These are phyloP conservation scores for Cordyceps tenuipes DNA, from an alignment of 2,329 filamentous ascomycete genomes.

Conservation along the genomic window DNA sequence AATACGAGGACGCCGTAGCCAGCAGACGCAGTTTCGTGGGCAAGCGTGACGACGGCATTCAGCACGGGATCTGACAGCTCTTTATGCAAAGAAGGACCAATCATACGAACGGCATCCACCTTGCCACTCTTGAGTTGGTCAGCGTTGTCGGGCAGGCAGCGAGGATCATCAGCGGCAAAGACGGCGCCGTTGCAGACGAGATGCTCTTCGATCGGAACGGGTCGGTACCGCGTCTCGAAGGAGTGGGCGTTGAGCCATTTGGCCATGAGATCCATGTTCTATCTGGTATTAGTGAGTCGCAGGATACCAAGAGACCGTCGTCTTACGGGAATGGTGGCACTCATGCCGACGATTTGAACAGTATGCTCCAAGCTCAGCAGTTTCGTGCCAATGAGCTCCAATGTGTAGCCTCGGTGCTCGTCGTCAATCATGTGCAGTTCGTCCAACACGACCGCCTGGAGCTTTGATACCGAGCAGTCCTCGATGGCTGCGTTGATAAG, in stretches of 20 bases:
- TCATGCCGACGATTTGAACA: constrained; percentile 71
- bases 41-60: constrained; percentile 63
- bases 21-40: constrained; percentile 57
- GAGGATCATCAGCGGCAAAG: constrained; percentile 51
- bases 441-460: constrained; percentile 63
- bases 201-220: constrained; percentile 68
- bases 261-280: constrained; percentile 64
- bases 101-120: constrained; percentile 32
- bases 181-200: constrained; percentile 63
- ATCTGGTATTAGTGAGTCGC: not conserved
- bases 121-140: constrained; percentile 37
- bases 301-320: not conserved
- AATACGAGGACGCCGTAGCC: constrained; percentile 69
- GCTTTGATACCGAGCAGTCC: constrained; percentile 55
- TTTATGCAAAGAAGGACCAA: constrained; percentile 49
- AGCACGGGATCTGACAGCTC: constrained; percentile 57
- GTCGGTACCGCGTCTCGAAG: constrained; percentile 64
- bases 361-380: constrained; percentile 57
- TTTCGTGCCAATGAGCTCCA: constrained; percentile 69
- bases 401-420: constrained; percentile 63
- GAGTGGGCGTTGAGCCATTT: constrained; percentile 63
- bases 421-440: constrained; percentile 80
- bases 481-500: constrained; percentile 67
- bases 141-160: constrained; percentile 48
- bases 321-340: constrained; percentile 62